phyloP scores from a whole-genome alignment of 352 stramenopile genomes.

The Phytophthora cryptogea region DNA sequence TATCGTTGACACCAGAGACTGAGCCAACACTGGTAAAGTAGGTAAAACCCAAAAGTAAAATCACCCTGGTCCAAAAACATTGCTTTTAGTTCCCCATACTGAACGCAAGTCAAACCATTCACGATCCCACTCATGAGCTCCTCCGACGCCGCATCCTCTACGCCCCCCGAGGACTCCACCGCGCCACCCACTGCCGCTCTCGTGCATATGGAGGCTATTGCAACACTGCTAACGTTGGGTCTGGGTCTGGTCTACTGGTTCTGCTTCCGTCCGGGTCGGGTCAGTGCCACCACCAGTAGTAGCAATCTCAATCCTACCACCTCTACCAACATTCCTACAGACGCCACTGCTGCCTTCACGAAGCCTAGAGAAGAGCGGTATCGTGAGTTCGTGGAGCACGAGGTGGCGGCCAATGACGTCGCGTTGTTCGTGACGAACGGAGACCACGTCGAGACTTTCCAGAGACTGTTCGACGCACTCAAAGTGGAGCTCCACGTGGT shows the following conservation, averaged over 20 bases:
- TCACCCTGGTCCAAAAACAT: too few relatives aligned
- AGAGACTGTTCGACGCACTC: conserved; percentile 22
- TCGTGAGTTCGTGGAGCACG: conserved; percentile 21
- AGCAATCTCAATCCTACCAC: neutral
- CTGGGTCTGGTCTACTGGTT: conserved; percentile 30
- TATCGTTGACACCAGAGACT: too few relatives aligned
- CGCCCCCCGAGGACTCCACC: neutral
- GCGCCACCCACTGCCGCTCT: neutral
- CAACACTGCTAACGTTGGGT: conserved; percentile 15
- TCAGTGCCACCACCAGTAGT: neutral
- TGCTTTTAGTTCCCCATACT: too few relatives aligned
- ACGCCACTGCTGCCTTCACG: neutral
- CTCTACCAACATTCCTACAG: conserved; percentile 1
- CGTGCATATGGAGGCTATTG: conserved; percentile 12
- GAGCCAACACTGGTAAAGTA: too few relatives aligned
- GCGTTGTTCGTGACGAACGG: conserved; percentile 20
- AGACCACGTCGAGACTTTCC: conserved; percentile 14
- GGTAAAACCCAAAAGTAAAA: too few relatives aligned
- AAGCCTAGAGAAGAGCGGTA: conserved; percentile 16
- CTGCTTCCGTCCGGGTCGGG: conserved; percentile 10
- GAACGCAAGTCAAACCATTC: too few relatives aligned
- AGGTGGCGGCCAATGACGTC: conserved; percentile 21
- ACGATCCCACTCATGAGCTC: too few relatives aligned
- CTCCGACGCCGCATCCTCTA: too few relatives aligned
- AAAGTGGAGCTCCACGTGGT: conserved; percentile 30